phyloP scores from a whole-genome alignment of 2,329 filamentous ascomycete species.

The Pseudogymnoascus sp. region DNA sequence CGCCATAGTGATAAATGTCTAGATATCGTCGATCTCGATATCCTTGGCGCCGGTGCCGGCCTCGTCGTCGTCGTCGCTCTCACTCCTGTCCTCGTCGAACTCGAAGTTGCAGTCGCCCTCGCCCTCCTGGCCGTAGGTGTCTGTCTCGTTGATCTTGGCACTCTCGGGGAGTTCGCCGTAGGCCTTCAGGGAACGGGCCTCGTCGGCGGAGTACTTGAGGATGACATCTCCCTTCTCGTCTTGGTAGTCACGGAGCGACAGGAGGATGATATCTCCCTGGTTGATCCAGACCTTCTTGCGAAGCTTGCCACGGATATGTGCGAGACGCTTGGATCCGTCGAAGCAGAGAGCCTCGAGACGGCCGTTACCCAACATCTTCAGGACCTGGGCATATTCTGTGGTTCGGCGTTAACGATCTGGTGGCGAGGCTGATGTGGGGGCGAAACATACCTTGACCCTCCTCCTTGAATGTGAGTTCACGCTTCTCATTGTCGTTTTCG shows the following conservation, averaged over 20 bases:
- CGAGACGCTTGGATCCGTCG: conserved; percentile 80
- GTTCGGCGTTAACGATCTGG: conserved; percentile 5
- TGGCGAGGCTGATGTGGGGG: neutral
- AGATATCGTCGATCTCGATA: conserved; percentile 94
- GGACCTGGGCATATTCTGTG: conserved; percentile 71
- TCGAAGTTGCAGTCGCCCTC: conserved; percentile 97
- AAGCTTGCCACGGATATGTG: conserved; percentile 89
- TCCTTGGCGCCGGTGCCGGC: conserved; percentile 63
- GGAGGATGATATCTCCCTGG: conserved; percentile 88
- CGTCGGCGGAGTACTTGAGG: conserved; percentile 92
- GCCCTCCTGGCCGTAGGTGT: conserved; percentile 85
- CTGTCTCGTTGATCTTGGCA: conserved; percentile 99
- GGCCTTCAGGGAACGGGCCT: conserved; percentile 89
- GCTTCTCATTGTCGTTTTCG: conserved; percentile 98
- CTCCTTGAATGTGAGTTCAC: conserved; percentile 97
- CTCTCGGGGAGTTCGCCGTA: conserved; percentile 96
- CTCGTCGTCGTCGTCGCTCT: conserved; percentile 51
- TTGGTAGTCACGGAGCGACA: conserved; percentile 85
- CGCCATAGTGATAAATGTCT: conserved; percentile 31
- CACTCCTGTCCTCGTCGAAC: conserved; percentile 82
- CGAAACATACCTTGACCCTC: conserved; percentile 68
- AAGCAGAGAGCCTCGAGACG: conserved; percentile 88
- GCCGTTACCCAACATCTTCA: conserved; percentile 95
- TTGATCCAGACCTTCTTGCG: conserved; percentile 99
- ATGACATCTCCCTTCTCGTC: conserved; percentile 91